Conservation (phyloP, 495 filamentous ascomycete species). For the Penicillium chermesinum region DNA sequence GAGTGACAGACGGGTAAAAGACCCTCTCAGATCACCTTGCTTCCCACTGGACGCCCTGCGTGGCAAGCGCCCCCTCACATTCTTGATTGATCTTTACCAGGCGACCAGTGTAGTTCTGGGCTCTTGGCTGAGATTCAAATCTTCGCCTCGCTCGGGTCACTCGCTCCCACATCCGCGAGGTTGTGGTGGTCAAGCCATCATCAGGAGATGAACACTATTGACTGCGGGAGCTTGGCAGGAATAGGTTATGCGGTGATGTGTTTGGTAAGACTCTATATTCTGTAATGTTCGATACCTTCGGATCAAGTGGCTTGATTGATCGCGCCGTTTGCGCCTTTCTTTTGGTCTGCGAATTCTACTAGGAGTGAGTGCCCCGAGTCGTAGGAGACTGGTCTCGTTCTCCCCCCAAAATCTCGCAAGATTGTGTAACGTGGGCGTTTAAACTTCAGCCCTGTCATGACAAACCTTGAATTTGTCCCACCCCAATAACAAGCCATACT, state of each 20-base stretch:
- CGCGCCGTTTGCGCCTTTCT: too few species aligned
- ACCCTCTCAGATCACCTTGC: slow-evolving; percentile 1
- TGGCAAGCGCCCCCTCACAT: slow-evolving; percentile 10
- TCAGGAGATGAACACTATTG: neutral
- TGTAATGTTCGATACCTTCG: neutral
- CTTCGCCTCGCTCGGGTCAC: neutral
- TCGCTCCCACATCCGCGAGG: slow-evolving; percentile 1
- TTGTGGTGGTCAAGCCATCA: neutral
- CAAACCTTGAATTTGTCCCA: too few species aligned
- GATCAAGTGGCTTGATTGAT: neutral
- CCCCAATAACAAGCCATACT: too few species aligned
- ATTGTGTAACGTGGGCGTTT: too few species aligned
- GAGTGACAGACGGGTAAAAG: neutral
- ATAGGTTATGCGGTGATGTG: too few species aligned
- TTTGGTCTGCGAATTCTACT: too few species aligned
- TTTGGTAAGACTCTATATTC: neutral
- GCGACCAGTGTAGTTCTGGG: slow-evolving; percentile 9
- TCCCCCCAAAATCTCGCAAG: too few species aligned
- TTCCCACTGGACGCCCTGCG: slow-evolving; percentile 9
- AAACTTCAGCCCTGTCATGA: too few species aligned
- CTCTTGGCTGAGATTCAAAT: too few species aligned
- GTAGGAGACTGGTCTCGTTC: too few species aligned
- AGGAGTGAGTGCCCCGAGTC: too few species aligned
- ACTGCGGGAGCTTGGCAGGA: too few species aligned
- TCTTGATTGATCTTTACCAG: slow-evolving; percentile 7